Evolutionary conservation across 1,284 basidiomycete genomes (phyloP), one percentile per base, ranked within the genome.

Genomic region (Sporisorium scitamineum): DNA sequence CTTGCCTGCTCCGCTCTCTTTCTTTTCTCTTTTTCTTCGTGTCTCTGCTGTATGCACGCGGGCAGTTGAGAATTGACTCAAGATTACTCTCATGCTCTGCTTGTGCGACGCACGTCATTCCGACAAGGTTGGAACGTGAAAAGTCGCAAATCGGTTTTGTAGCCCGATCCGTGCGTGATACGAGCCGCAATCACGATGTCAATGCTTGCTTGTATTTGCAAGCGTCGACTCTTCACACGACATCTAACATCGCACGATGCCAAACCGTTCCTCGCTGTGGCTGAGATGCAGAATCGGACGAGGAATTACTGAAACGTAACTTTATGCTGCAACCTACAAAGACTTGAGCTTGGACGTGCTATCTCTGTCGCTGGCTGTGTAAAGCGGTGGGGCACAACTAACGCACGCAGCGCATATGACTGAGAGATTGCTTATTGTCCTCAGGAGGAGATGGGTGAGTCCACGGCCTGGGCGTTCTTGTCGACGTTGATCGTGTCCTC

Each of bases 311-410:
- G n/a, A n/a, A n/a, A n/a, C n/a, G n/a, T n/a, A n/a, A n/a, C n/a
- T n/a, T n/a, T n/a, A n/a, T n/a, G n/a, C n/a, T n/a, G n/a, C n/a
- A n/a, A n/a, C n/a, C n/a, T n/a, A 74, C 14, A 57, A 48, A 27
- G 61, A 54, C 63, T 64, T 69, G 68, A 78, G 69, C 60, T 60
- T 73, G 24, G 70, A 65, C n/a, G n/a, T n/a, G n/a, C n/a, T n/a
- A n/a, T n/a, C n/a, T n/a, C n/a, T n/a, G n/a, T n/a, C n/a, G n/a
- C n/a, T n/a, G n/a, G n/a, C n/a, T n/a, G n/a, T n/a, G n/a, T n/a
- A n/a, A n/a, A n/a, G n/a, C n/a, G n/a, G n/a, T n/a, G n/a, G n/a
- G n/a, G n/a, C n/a, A n/a, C n/a, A n/a, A n/a, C n/a, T n/a, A n/a
- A n/a, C n/a, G n/a, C n/a, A n/a, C n/a, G n/a, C n/a, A n/a, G n/a